Evolutionary conservation across 2,329 filamentous ascomycete species (phyloP).

Genomic region (Pseudopyricularia javanii): DNA sequence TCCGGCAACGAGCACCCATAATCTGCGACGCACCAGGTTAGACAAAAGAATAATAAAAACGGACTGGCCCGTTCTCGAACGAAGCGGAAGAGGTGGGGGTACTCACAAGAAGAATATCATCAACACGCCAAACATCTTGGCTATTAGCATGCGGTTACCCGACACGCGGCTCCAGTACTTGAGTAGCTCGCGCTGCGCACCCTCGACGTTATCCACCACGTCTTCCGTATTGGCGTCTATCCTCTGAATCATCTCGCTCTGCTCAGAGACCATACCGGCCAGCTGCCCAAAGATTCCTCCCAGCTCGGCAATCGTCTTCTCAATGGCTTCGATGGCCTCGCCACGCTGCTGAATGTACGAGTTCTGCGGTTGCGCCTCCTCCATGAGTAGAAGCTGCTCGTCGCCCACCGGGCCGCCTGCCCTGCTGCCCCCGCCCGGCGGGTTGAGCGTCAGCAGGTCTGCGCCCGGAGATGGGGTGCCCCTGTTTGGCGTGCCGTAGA

Average conservation of each 20-base stretch:
- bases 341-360: slow-evolving; percentile 86
- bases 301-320: slow-evolving; percentile 85
- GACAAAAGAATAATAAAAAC: too few relatives aligned
- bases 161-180: slow-evolving; percentile 95
- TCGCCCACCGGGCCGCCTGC: slow-evolving; percentile 52
- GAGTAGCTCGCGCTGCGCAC: slow-evolving; percentile 84
- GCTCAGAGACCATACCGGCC: slow-evolving; percentile 92
- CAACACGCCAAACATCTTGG: slow-evolving; percentile 76
- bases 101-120: slow-evolving; percentile 81
- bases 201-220: slow-evolving; percentile 96
- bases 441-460: slow-evolving; percentile 76
- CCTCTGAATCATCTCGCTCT: slow-evolving; percentile 75
- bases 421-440: slow-evolving; percentile 16
- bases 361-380: slow-evolving; percentile 77
- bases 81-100: background rate
- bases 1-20: slow-evolving; percentile 57
- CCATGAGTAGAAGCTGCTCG: slow-evolving; percentile 84
- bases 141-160: slow-evolving; percentile 89
- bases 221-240: slow-evolving; percentile 56
- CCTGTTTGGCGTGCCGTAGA: slow-evolving; percentile 69
- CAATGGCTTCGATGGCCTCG: slow-evolving; percentile 92
- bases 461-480: slow-evolving; percentile 53
- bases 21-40: slow-evolving; percentile 19
- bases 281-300: slow-evolving; percentile 50
- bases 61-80: background rate